These are phyloP conservation scores for Penicillium angulare DNA, from an alignment of 495 filamentous ascomycete species.

Conservation along the genomic window DNA sequence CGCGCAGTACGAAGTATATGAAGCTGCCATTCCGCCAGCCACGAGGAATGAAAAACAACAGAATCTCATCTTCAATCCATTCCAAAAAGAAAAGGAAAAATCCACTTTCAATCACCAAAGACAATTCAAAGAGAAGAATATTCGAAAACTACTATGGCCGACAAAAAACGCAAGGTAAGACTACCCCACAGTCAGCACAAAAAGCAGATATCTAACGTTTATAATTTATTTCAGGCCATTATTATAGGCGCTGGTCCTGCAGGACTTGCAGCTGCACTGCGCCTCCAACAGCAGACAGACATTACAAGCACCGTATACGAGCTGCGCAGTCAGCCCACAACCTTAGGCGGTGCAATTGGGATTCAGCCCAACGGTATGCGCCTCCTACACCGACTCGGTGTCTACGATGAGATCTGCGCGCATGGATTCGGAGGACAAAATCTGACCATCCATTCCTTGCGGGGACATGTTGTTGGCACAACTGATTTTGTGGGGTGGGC, in stretches of 20 bases:
- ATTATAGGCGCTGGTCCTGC: slow-evolving; percentile 57
- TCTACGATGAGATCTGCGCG: slow-evolving; percentile 27
- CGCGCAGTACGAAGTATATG: no score
- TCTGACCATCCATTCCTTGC: slow-evolving; percentile 29
- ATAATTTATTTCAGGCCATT: slow-evolving; percentile 24
- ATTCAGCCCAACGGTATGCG: slow-evolving; percentile 49
- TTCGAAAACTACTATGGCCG: background rate
- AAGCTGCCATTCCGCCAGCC: no score
- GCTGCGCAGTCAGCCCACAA: slow-evolving; percentile 30
- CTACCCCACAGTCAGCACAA: background rate
- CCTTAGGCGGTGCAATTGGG: slow-evolving; percentile 47
- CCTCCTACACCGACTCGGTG: slow-evolving; percentile 38
- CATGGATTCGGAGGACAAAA: slow-evolving; percentile 23
- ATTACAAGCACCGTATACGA: slow-evolving; percentile 32
- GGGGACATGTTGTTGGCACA: slow-evolving; percentile 23
- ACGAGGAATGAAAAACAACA: no score
- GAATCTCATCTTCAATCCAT: background rate
- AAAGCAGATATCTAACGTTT: background rate
- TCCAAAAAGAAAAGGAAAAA: background rate
- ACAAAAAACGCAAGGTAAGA: background rate
- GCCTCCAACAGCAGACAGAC: slow-evolving; percentile 26
- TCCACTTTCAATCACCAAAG: no score
- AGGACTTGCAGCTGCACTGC: slow-evolving; percentile 29
- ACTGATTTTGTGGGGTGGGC: slow-evolving; percentile 19
- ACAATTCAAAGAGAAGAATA: no score